Conservation (phyloP, 179 eudicot genomes). For the Silene coronaria region DNA sequence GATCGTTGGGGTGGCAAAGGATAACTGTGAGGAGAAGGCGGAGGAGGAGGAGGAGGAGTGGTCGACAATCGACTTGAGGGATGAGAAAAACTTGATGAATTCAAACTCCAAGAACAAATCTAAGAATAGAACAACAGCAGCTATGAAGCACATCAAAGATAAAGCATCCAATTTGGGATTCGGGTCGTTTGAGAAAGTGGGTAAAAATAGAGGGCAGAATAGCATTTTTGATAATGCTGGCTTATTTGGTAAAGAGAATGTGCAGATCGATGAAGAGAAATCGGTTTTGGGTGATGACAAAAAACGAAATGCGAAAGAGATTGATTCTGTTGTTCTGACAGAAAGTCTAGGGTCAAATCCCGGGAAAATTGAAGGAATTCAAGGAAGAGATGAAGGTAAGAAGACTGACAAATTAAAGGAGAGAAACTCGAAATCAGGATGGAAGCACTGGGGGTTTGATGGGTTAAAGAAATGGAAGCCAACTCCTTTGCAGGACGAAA, state of each 20-base stretch:
- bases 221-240: constrained; percentile 28
- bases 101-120: constrained; percentile 36
- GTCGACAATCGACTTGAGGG: constrained; percentile 77
- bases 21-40: constrained; percentile 4
- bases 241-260: constrained; percentile 22
- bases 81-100: constrained; percentile 33
- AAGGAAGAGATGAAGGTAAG: constrained; percentile 38
- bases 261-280: constrained; percentile 40
- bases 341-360: constrained; percentile 31
- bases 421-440: constrained; percentile 26
- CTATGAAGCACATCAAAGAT: constrained; percentile 50
- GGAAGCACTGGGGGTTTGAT: constrained; percentile 55
- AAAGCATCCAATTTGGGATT: constrained; percentile 50
- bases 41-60: constrained; percentile 56
- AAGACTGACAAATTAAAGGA: constrained; percentile 24
- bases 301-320: constrained; percentile 32
- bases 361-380: not conserved
- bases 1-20: constrained; percentile 32
- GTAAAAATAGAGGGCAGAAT: constrained; percentile 35
- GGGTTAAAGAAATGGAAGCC: constrained; percentile 71
- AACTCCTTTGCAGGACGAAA: constrained; percentile 48
- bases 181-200: constrained; percentile 35
- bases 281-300: constrained; percentile 41
- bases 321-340: constrained; percentile 46
- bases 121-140: constrained; percentile 39